Base-by-base conservation (phyloP, 2,329 filamentous ascomycete genomes). In the Colletotrichum acutatum region DNA sequence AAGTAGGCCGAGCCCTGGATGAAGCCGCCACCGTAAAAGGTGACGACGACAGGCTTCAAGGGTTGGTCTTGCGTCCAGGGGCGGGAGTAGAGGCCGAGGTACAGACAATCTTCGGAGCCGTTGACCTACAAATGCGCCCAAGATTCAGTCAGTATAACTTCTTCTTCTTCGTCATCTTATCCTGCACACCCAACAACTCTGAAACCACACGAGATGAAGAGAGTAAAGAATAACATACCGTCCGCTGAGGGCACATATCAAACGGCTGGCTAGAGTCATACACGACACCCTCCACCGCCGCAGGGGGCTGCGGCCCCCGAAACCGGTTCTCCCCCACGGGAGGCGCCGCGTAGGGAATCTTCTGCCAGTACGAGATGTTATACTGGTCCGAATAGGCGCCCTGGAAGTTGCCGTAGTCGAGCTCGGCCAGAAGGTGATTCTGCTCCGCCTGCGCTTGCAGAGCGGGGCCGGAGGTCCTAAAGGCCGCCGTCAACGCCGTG, bases 311-410 rank as follows among this genome's bases (percentile, higher is more conserved):
- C 2, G 90, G 90, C 0, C 85, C 88, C 65, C 90, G 86, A 77
- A 92, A 92, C 5, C 90, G 86, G 76, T 91, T 90, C 59, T 84
- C 77, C 1, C 89, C 89, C 14, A 84, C 81, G 16, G 90, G 90
- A 1, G 90, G 88, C 14, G 89, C 87, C 5, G 87, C 90, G 76
- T 88, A 92, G 19, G 90, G 90, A 61, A 92, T 90, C 76, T 88
- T 90, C 74, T 86, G 87, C 80, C 86, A 91, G 79, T 90, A 89
- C 30, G 85, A 87, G 54, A 91, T 85, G 76, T 91, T 90, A 76
- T 90, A 90, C 3, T 78, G 76, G 9, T 80, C 74, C 22, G 85
- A 85, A 75, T 88, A 88, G 58, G 85, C 84, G 22, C 89, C 89
- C 75, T 85, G 81, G 74, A 91, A 90, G 22, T 81, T 84, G 32